These are phyloP conservation scores for Aquilaria agallochum DNA, from an alignment of 441 rosid genomes.

Conservation along the genomic window DNA sequence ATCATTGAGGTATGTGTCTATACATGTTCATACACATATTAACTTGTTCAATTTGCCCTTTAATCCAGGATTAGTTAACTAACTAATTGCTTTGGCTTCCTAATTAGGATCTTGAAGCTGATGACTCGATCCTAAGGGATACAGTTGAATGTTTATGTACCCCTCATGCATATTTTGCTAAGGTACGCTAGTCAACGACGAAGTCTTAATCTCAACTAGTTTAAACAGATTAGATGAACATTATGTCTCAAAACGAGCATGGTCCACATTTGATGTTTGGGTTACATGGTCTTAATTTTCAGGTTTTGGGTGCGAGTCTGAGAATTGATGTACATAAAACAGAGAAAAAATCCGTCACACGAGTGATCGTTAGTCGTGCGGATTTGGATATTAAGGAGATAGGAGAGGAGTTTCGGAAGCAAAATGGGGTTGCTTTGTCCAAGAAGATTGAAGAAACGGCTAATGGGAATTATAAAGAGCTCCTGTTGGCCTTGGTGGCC, in stretches of 20 bases:
- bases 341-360: slow-evolving; percentile 55
- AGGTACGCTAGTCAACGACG: slow-evolving; percentile 29
- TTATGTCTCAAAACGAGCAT: background rate
- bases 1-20: slow-evolving; percentile 39
- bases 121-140: slow-evolving; percentile 33
- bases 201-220: too few species aligned
- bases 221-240: background rate
- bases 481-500: slow-evolving; percentile 51
- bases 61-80: background rate
- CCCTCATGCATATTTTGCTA: slow-evolving; percentile 66
- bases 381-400: slow-evolving; percentile 61
- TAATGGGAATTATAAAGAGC: slow-evolving; percentile 77
- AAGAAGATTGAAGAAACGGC: slow-evolving; percentile 46
- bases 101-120: slow-evolving; percentile 49
- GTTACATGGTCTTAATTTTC: slow-evolving; percentile 5
- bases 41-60: too few species aligned
- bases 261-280: background rate
- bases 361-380: slow-evolving; percentile 72
- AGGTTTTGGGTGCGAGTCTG: slow-evolving; percentile 71
- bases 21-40: background rate
- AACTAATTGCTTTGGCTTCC: slow-evolving; percentile 14
- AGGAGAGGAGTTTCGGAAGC: slow-evolving; percentile 37
- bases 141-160: slow-evolving; percentile 62
- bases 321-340: slow-evolving; percentile 41
- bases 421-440: slow-evolving; percentile 40